Evolutionary conservation across 2,329 filamentous ascomycete genomes (phyloP).

Genomic region (Helminthosporium solani): DNA sequence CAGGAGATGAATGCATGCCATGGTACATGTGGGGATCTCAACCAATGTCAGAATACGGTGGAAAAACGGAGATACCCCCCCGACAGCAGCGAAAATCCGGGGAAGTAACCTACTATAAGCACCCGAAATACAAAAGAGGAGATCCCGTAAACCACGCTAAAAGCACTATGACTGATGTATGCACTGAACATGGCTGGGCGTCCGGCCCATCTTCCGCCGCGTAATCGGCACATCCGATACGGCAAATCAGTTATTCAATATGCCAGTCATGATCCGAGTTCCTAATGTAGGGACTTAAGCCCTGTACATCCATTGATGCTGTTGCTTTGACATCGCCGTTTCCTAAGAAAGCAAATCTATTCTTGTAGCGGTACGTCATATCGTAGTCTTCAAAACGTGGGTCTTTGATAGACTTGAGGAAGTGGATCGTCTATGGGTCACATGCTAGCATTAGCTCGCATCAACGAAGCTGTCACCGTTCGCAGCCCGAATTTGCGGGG

Average conservation of each 20-base stretch:
- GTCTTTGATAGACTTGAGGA: constrained; percentile 42
- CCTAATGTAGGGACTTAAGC: constrained; percentile 49
- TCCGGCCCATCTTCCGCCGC: no score
- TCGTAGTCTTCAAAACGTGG: constrained; percentile 50
- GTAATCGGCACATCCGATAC: no score
- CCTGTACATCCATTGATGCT: constrained; percentile 41
- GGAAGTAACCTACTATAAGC: background rate
- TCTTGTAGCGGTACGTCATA: constrained; percentile 44
- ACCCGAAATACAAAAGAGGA: no score
- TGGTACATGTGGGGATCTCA: background rate
- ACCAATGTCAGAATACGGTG: no score
- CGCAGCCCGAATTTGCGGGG: constrained; percentile 21
- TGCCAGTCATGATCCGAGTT: constrained; percentile 49
- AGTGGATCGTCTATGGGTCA: constrained; percentile 37
- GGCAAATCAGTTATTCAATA: constrained; percentile 42
- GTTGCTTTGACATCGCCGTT: constrained; percentile 50
- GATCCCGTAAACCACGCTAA: no score
- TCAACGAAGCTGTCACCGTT: constrained; percentile 6
- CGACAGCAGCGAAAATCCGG: background rate
- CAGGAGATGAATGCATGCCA: background rate
- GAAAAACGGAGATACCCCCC: no score
- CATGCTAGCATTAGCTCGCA: constrained; percentile 19
- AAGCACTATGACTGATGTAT: no score
- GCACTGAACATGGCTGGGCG: no score
- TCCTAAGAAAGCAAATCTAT: constrained; percentile 33